Base-by-base conservation (phyloP, 495 filamentous ascomycete species). In the Aspergillus avenaceus region DNA sequence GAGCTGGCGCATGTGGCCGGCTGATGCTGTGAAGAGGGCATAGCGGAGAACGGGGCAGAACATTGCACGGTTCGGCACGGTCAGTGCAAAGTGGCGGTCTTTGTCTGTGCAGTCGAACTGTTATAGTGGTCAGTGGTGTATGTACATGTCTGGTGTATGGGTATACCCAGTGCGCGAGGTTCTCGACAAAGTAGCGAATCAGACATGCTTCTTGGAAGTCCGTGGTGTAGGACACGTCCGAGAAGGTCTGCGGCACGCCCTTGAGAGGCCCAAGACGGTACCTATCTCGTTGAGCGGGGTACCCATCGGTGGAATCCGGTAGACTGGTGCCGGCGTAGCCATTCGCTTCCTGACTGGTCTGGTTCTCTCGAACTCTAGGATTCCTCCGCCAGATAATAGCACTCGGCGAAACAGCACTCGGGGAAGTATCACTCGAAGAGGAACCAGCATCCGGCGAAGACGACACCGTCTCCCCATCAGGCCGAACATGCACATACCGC, bases 11-110 rank as follows among this genome's bases (percentile, higher is more conserved):
- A 62, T 40, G 49, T 65, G 62, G 34, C 63, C 52, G 12, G 65
- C 60, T 5, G 62, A 64, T 2, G 59, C 59, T 21, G 67, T 60
- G 23, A 54, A 58, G 12, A 71, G 49, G 3, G 67, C 64, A 41
- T 63, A 60, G 4, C 64, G 51, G 8, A 69, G 54, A 1, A 61
- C 56, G 5, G 64, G 62, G 32, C 58, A 69, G 24, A 60, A 55
- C n/a, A 54, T 50, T 3, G 67, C 65, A 25, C 62, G 28, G 37
- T 57, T 47, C 7, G 63, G 61, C 13, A 71, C 64, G 5, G 47
- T 49, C 1, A 56, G 24, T 21, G 55, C 56, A 45, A 71, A 71
- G 50, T 63, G 60, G 5, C 52, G 54, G 36, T 61, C 59, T 26
- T 47, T 45, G 41, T 62, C 59, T 34, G 45, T 57, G 0, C 46